Evolutionary conservation across 192 early-diverging fungal species (phyloP), one percentile per base, ranked within the genome.

Genomic region (Coemansia biformis): DNA sequence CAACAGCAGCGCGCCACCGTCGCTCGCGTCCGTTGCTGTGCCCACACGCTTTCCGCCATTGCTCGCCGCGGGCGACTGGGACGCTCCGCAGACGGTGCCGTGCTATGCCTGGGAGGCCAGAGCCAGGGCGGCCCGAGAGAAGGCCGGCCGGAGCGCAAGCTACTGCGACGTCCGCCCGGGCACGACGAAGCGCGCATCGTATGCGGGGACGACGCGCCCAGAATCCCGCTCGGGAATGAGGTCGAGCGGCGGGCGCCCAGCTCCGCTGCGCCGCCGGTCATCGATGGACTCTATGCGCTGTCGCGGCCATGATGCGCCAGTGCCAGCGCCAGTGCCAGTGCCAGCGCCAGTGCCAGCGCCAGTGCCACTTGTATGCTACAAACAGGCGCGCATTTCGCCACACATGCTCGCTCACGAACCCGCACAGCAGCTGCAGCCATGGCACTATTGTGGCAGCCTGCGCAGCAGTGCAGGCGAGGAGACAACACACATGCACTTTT

Each of bases 141-240:
- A 36, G 15, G 32, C 47, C 8, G 48, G 48, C 9, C 53, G 61
- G 18, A 64, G 61, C 24, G 61, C 61, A 5, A 57, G 62, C 54
- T 64, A 54, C 34, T 44, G 54, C 22, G 54, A 46, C 24, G 3
- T 26, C 24, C 24, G 24, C 3, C 24, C 6, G 24, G 3, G 3
- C 24, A 6, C 24, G 6, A 26, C 49, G 28, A 18, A 41, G 30
- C 18, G 39, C 13, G 26, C 40, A 23, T 42, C 40, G 22, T 42
- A 26, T 8, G 40, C 21, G 9, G 40, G 40, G 0, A 5, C 40
- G 3, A 17, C 11, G 26, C 26, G 24, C n/a, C 11, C 26, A 14
- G 21, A 23, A 14, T 14, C 12, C 3, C 38, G 23, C 38, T 18
- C 5, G 38, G 38, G 38, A n/a, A n/a, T n/a, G n/a, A n/a, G n/a